A percentile compares a stretch with the other conserved stretches of the same genome.
Evolutionary conservation across 352 stramenopile species (phyloP).

Genomic region (Phytophthora boehmeriae): DNA sequence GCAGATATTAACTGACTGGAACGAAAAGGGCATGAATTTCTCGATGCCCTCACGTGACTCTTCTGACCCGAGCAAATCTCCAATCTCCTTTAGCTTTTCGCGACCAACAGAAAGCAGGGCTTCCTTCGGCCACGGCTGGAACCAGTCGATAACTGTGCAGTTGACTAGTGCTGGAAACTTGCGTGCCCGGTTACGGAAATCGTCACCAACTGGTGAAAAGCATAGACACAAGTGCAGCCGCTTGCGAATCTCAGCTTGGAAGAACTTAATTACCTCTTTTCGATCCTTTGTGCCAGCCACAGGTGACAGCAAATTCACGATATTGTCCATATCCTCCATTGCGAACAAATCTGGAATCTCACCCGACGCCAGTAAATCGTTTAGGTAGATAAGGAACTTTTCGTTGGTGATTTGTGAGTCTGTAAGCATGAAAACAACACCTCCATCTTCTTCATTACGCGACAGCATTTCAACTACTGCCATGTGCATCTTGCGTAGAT

Average conservation of each 20-base stretch:
- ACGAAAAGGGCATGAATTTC: slow-evolving; percentile 96
- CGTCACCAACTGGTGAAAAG: slow-evolving; percentile 95
- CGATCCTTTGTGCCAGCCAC: slow-evolving; percentile 87
- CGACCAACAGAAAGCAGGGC: slow-evolving; percentile 92
- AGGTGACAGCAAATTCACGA: slow-evolving; percentile 87
- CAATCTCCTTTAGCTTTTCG: slow-evolving; percentile 88
- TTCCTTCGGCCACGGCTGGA: slow-evolving; percentile 94
- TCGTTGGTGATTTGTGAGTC: slow-evolving; percentile 97
- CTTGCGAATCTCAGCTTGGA: slow-evolving; percentile 94
- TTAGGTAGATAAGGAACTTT: slow-evolving; percentile 96
- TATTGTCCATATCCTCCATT: slow-evolving; percentile 94
- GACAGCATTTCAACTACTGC: slow-evolving; percentile 92
- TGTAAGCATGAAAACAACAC: slow-evolving; percentile 95
- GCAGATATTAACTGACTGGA: slow-evolving; percentile 93
- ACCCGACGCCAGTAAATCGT: slow-evolving; percentile 93
- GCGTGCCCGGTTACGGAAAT: slow-evolving; percentile 92
- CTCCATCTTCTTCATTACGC: slow-evolving; percentile 82
- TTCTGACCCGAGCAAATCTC: slow-evolving; percentile 82
- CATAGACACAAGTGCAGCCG: slow-evolving; percentile 95
- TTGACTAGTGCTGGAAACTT: slow-evolving; percentile 97
- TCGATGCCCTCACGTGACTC: slow-evolving; percentile 89
- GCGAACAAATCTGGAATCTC: slow-evolving; percentile 96
- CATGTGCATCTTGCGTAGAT: slow-evolving; percentile 95
- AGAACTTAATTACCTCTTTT: slow-evolving; percentile 95
- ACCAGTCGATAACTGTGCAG: slow-evolving; percentile 96